A percentile compares a stretch with the other conserved stretches of the same genome.
Conservation (phyloP, 169 alveolate genomes). For the Eimeria maxima region DNA sequence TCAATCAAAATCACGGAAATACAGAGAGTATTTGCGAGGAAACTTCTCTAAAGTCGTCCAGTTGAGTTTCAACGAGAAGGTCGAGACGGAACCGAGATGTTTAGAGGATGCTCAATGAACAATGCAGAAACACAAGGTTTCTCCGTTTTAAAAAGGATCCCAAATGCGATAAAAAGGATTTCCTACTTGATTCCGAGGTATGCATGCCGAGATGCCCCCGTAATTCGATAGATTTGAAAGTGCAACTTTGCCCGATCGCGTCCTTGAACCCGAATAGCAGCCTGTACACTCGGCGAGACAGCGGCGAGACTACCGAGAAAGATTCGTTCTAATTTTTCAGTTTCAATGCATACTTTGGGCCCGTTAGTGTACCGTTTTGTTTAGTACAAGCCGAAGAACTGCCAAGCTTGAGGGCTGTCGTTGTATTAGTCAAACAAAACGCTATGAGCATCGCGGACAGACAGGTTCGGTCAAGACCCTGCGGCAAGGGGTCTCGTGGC, state of each 20-base stretch:
- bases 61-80: neutral
- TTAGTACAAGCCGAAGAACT: no score
- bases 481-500: no score
- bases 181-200: neutral
- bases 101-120: neutral
- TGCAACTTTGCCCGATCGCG: neutral
- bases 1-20: neutral
- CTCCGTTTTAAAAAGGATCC: neutral
- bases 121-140: neutral
- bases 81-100: neutral
- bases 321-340: neutral
- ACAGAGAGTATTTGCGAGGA: neutral
- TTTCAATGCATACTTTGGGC: neutral
- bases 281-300: constrained; percentile 22
- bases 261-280: neutral
- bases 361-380: no score
- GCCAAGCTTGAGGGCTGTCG: no score
- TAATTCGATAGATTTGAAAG: neutral
- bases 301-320: no score
- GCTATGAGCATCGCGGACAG: no score
- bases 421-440: no score
- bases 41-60: neutral
- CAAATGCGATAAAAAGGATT: neutral
- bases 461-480: no score
- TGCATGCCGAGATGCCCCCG: neutral